Evolutionary conservation across 345 rosid species (phyloP), one percentile per base, ranked within the genome.

Genomic region (Psidium guajava): DNA sequence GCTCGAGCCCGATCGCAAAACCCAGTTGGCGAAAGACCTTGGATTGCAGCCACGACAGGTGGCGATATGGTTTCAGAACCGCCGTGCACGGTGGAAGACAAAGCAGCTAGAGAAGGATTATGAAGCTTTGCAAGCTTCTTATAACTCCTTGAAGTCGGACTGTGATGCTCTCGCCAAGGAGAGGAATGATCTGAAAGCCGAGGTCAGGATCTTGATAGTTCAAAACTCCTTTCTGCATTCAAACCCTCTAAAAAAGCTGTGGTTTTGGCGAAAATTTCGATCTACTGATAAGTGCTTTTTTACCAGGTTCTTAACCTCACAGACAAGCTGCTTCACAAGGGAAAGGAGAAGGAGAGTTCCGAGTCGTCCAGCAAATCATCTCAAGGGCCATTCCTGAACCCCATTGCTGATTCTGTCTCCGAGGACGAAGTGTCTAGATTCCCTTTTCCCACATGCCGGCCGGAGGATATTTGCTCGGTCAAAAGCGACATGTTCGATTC

Each of bases 41-140:
- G 92, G 94, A 25, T 86, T 94, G 91, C 94, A 92, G 89, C 96
- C 94, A 14, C 91, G 94, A 5, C 96, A 94, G 83, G 92, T 92
- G 2, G 96, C 94, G 2, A 92, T 94, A 24, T 94, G 96, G 96
- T 92, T 94, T 57, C 93, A 92, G 84, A 92, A 92, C 84, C 91
- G 95, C 6, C 89, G 95, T 22, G 96, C 96, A 9, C 88, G 94
- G 12, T 92, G 90, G 91, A 92, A 89, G 89, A 89, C 92, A 27
- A 93, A 93, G 85, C 93, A 89, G 82, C 87, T 93, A 14, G 95
- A 93, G 86, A 91, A 88, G 87, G 96, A 92, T 40, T 91, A 91
- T 11, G 94, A 88, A 5, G 77, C 83, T 36, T 83, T 93, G 83
- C 93, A 90, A 88, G 84, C 87, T 52, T 86, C 87, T 86, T 93